Percentiles rank a stretch among this genome's conserved stretches.
These are phyloP conservation scores for Plantago major DNA, from an alignment of 257 asterid species.

Conservation along the genomic window DNA sequence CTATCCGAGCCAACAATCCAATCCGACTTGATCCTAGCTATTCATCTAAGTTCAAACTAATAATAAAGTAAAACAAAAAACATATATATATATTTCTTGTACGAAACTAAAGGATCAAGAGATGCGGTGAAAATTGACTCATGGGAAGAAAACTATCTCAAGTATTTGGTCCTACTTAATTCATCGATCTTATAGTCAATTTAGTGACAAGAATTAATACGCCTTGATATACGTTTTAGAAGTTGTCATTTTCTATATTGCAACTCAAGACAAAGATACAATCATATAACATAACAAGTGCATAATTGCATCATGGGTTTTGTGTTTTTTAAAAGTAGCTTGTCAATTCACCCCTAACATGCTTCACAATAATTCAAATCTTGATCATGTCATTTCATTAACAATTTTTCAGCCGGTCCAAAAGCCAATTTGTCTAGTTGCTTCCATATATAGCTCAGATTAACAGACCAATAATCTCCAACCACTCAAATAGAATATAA, in stretches of 20 bases:
- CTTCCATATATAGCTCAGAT: slow-evolving; percentile 9
- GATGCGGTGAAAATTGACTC: too few relatives aligned
- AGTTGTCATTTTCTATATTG: neutral
- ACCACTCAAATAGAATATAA: slow-evolving; percentile 4
- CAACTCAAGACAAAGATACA: neutral
- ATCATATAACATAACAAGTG: slow-evolving; percentile 24
- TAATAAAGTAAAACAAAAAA: too few relatives aligned
- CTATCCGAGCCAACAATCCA: too few relatives aligned
- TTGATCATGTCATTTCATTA: slow-evolving; percentile 23
- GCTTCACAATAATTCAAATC: slow-evolving; percentile 24
- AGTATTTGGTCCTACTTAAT: too few relatives aligned
- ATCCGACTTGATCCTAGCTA: too few relatives aligned
- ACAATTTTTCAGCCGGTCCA: slow-evolving; percentile 19
- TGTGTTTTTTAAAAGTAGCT: slow-evolving; percentile 8
- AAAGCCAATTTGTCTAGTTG: slow-evolving; percentile 20
- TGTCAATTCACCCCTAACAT: slow-evolving; percentile 16
- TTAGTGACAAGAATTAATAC: too few relatives aligned
- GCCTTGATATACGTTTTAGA: too few relatives aligned
- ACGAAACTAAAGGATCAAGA: too few relatives aligned
- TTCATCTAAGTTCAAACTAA: too few relatives aligned
- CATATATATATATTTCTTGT: too few relatives aligned
- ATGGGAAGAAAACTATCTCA: too few relatives aligned
- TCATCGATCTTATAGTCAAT: too few relatives aligned
- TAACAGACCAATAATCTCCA: slow-evolving; percentile 12
- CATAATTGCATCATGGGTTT: slow-evolving; percentile 11